These are phyloP conservation scores for Zelonia costaricensis DNA, from an alignment of 208 protist genomes.

Conservation along the genomic window DNA sequence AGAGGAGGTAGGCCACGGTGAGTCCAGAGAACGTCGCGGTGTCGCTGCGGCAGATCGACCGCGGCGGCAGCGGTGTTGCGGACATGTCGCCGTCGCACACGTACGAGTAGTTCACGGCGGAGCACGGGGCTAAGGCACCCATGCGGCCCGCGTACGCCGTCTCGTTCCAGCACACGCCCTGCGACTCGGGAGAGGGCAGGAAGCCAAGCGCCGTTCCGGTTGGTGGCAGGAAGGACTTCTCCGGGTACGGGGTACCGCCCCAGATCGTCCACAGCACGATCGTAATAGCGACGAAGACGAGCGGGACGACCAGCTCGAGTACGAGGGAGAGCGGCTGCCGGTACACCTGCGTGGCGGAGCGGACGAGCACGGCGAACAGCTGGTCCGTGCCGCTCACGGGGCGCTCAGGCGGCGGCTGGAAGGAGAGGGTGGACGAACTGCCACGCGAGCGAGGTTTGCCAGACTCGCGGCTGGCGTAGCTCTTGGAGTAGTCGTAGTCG, in stretches of 20 bases:
- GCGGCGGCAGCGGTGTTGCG: not conserved
- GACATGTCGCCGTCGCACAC: slow-evolving; percentile 7
- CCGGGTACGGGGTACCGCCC: slow-evolving; percentile 5
- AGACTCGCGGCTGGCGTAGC: too few species aligned
- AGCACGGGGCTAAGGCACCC: slow-evolving; percentile 8
- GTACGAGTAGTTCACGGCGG: not conserved
- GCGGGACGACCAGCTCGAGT: slow-evolving; percentile 37
- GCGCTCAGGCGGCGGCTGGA: too few species aligned
- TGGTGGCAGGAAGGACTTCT: slow-evolving; percentile 41
- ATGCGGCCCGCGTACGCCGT: not conserved
- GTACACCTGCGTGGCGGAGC: slow-evolving; percentile 26
- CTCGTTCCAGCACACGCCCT: slow-evolving; percentile 1
- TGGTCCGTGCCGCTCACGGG: too few species aligned
- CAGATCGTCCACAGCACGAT: slow-evolving; percentile 38
- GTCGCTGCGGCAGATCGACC: slow-evolving; percentile 6
- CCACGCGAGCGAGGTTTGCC: too few species aligned
- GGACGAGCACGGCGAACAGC: slow-evolving; percentile 34
- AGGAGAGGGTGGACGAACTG: too few species aligned
- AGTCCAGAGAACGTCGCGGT: slow-evolving; percentile 9
- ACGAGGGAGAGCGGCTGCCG: slow-evolving; percentile 25
- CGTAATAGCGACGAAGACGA: slow-evolving; percentile 42
- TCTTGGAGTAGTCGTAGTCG: too few species aligned
- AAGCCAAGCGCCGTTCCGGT: not conserved
- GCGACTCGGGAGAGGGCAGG: not conserved
- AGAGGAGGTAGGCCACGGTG: slow-evolving; percentile 24